Evolutionary conservation across 331 rosid genomes (phyloP).

Genomic region (Erythrophleum ivorense): DNA sequence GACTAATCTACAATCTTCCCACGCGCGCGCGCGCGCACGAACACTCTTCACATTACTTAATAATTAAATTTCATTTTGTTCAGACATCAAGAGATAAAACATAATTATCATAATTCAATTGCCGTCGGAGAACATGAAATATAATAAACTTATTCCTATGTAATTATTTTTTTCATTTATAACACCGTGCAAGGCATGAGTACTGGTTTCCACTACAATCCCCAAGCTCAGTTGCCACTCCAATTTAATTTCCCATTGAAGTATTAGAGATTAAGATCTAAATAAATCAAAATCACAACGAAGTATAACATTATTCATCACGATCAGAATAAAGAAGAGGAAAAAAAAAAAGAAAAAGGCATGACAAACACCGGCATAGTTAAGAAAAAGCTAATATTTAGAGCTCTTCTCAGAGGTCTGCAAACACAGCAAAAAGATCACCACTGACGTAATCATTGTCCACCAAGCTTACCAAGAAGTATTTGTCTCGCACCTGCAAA

Average conservation of each 20-base stretch:
- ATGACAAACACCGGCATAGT: slow-evolving; percentile 19
- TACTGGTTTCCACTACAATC: background rate
- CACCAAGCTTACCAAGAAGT: slow-evolving; percentile 96
- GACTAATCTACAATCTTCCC: too few relatives aligned
- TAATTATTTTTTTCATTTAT: too few relatives aligned
- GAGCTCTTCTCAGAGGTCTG: slow-evolving; percentile 52
- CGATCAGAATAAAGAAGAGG: background rate
- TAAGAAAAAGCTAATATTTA: slow-evolving; percentile 17
- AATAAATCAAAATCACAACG: slow-evolving; percentile 9
- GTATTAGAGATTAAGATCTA: background rate
- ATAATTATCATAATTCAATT: too few relatives aligned
- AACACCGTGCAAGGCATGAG: background rate
- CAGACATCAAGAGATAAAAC: too few relatives aligned
- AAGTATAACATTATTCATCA: slow-evolving; percentile 13
- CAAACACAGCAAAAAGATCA: slow-evolving; percentile 70
- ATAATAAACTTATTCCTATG: too few relatives aligned
- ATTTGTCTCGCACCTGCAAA: slow-evolving; percentile 71
- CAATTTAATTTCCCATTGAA: background rate
- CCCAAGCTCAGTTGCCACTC: background rate
- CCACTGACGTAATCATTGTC: slow-evolving; percentile 81
- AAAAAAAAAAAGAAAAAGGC: slow-evolving; percentile 11
- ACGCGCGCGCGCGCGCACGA: too few relatives aligned
- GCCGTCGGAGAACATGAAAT: too few relatives aligned
- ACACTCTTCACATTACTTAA: too few relatives aligned
- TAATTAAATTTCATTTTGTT: too few relatives aligned